Percentiles rank a stretch among this genome's conserved stretches.
Conservation (phyloP, 2,329 filamentous ascomycete species). For the Allantophomopsis lycopodina region DNA sequence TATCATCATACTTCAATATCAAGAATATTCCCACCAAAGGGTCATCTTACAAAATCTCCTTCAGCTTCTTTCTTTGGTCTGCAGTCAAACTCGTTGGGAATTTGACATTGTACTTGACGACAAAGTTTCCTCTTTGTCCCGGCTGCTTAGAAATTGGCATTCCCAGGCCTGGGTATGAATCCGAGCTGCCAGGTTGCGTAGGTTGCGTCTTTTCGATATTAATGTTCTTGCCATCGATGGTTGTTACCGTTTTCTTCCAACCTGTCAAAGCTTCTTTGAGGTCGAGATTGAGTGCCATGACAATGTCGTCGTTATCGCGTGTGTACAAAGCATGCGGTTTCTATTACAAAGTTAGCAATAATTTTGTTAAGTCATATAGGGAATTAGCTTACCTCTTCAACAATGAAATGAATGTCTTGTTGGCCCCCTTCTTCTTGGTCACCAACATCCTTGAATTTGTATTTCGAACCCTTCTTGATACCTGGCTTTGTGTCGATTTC, state of each 20-base stretch:
- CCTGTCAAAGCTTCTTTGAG: conserved; percentile 92
- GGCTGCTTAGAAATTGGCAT: conserved; percentile 95
- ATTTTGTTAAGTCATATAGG: not conserved
- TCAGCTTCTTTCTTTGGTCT: conserved; percentile 68
- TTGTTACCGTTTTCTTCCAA: conserved; percentile 83
- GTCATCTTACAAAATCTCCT: conserved; percentile 52
- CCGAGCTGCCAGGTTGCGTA: conserved; percentile 71
- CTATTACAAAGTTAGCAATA: conserved; percentile 37
- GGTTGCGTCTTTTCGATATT: conserved; percentile 69
- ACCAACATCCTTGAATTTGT: conserved; percentile 95
- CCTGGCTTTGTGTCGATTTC: conserved; percentile 94
- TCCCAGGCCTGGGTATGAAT: conserved; percentile 71
- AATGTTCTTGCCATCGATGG: conserved; percentile 84
- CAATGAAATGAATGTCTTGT: conserved; percentile 89
- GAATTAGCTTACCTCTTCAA: conserved; percentile 64
- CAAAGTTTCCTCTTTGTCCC: conserved; percentile 69
- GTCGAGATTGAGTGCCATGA: conserved; percentile 64
- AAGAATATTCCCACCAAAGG: too few relatives aligned
- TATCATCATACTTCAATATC: too few relatives aligned
- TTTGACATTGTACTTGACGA: conserved; percentile 84
- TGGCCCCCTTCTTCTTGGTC: conserved; percentile 94
- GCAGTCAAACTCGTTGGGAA: conserved; percentile 70
- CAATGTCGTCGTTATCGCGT: conserved; percentile 79
- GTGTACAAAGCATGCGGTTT: conserved; percentile 77
- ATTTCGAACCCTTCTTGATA: conserved; percentile 93